Base-by-base conservation (phyloP, 371 early-diverging fungal genomes). In the Mucor plumbeus region DNA sequence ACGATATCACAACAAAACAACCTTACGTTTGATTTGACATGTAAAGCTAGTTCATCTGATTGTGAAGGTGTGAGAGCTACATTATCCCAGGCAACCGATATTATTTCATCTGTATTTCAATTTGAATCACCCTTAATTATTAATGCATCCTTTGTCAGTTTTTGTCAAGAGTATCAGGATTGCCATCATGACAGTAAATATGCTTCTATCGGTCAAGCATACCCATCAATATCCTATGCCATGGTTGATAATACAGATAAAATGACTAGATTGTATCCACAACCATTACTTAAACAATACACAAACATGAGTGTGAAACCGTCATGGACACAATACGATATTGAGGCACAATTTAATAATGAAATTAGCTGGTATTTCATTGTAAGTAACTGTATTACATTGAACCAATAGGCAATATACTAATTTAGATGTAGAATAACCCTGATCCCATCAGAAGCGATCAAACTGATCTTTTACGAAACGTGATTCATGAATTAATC, bases 221-320 rank as follows among this genome's bases (percentile, higher is more conserved):
- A 70, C 66, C 83, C 88, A 6, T 70, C 86, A 1, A 74, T 83
- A 54, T 82, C 82, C 13, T 79, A 79, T 55, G 43, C 78, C 4
- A 77, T 84, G 74, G 63, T 68, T 15, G 83, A 83, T 61, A 31
- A 44, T 17, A 70, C 75, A 14, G 81, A 82, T 53, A 74, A 77
- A 39, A 76, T 71, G 55, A 76, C 72, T 3, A 59, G 85, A 40
- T 80, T 89, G 70, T 90, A 90, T 67, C 89, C 92, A 34, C 92
- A 91, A 67, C 82, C 87, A 31, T 59, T 90, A 21, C 70, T 88
- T 11, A 90, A 90, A 64, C 90, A 91, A 50, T 76, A 80, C 17
- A 68, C 72, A 60, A 2, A 75, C 36, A 61, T 86, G 57, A 53
- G 60, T 47, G 36, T 69, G 0, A 58, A 67, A 13, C 79, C 80